Conservation (phyloP, 257 asterid genomes). For the Primulina tabacum region DNA sequence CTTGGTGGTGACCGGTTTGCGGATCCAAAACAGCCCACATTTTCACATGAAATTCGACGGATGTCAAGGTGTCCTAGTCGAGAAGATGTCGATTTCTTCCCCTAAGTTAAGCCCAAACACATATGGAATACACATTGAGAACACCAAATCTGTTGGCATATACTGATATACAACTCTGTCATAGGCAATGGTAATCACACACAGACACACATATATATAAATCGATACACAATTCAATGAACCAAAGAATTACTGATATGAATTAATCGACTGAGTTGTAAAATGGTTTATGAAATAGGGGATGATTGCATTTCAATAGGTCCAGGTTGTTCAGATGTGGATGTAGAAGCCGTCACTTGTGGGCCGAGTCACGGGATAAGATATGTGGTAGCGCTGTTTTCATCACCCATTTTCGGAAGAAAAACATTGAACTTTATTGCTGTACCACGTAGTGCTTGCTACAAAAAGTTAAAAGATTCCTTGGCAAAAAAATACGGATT, state of each 20-base stretch:
- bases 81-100: constrained; percentile 64
- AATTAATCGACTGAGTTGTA: neutral
- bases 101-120: constrained; percentile 95
- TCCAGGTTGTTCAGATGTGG: constrained; percentile 78
- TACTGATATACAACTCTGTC: constrained; percentile 76
- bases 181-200: constrained; percentile 57
- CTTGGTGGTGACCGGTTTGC: constrained; percentile 59
- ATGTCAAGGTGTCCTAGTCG: constrained; percentile 67
- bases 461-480: too few species aligned
- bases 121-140: constrained; percentile 84
- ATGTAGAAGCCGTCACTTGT: constrained; percentile 77
- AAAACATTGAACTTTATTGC: neutral
- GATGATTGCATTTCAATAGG: constrained; percentile 99
- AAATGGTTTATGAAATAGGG: constrained; percentile 37
- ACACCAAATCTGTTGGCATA: constrained; percentile 72
- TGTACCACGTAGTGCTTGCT: too few species aligned
- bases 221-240: neutral
- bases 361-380: constrained; percentile 99
- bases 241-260: neutral
- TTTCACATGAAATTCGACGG: constrained; percentile 93
- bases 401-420: neutral
- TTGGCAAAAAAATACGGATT: too few species aligned
- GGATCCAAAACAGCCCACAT: constrained; percentile 80
- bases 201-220: neutral
- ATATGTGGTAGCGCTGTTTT: constrained; percentile 28